A percentile compares a stretch with the other conserved stretches of the same genome.
These are phyloP conservation scores for Tulasnella sp. DNA, from an alignment of 768 basidiomycete species.

Conservation along the genomic window DNA sequence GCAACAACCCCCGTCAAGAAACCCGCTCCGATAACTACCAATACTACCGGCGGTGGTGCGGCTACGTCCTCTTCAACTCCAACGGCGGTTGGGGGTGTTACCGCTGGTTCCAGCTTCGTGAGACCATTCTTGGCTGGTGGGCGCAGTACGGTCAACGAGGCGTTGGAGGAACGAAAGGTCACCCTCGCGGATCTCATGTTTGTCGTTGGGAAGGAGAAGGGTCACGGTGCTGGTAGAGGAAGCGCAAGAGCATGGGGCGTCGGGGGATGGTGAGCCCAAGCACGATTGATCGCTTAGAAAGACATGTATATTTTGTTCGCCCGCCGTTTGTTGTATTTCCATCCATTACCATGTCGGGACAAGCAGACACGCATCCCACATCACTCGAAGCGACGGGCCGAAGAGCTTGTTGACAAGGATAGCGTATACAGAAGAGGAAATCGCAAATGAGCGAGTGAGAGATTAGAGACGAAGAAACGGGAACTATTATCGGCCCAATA, in stretches of 20 bases:
- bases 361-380: neutral
- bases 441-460: slow-evolving; percentile 10
- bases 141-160: slow-evolving; percentile 49
- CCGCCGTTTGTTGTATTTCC: neutral
- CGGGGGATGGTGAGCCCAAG: slow-evolving; percentile 9
- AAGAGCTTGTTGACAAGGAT: slow-evolving; percentile 8
- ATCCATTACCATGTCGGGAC: neutral
- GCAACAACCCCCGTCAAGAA: slow-evolving; percentile 38
- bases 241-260: slow-evolving; percentile 67
- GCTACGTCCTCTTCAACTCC: slow-evolving; percentile 43
- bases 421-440: slow-evolving; percentile 6
- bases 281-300: neutral
- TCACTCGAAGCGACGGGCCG: neutral
- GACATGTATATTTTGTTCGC: neutral
- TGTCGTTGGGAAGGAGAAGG: slow-evolving; percentile 79
- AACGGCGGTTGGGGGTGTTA: slow-evolving; percentile 39
- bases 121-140: slow-evolving; percentile 26
- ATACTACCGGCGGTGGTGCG: slow-evolving; percentile 38
- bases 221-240: slow-evolving; percentile 80
- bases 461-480: slow-evolving; percentile 3
- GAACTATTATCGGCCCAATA: neutral
- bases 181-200: slow-evolving; percentile 84
- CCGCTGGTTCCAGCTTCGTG: slow-evolving; percentile 33
- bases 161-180: slow-evolving; percentile 61
- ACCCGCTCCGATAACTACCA: slow-evolving; percentile 37